Conservation (phyloP, 345 rosid species). For the Aurinia saxatilis region DNA sequence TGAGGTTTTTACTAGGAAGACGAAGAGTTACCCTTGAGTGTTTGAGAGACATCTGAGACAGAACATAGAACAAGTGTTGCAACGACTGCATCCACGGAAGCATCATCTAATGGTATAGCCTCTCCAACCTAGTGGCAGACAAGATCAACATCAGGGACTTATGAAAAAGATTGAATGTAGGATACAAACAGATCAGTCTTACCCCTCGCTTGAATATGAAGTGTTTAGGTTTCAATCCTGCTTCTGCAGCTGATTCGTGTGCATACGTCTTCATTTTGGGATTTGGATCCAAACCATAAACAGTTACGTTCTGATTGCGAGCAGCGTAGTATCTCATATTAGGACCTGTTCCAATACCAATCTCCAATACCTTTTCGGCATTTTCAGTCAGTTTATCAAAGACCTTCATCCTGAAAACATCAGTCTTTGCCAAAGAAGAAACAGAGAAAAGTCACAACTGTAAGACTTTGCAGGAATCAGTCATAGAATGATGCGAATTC, state of each 20-base stretch:
- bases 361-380: conserved; percentile 57
- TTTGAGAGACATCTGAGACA: conserved; percentile 50
- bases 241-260: conserved; percentile 45
- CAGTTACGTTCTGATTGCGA: conserved; percentile 32
- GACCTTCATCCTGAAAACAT: conserved; percentile 42
- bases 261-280: conserved; percentile 59
- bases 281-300: conserved; percentile 73
- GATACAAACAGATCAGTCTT: conserved; percentile 11
- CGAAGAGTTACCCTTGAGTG: conserved; percentile 51
- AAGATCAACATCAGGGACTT: background rate
- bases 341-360: conserved; percentile 77
- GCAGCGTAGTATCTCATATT: conserved; percentile 59
- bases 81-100: conserved; percentile 71
- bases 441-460: background rate
- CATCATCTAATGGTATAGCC: conserved; percentile 60
- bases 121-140: conserved; percentile 58
- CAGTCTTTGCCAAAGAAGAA: conserved; percentile 37
- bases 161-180: background rate
- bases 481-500: background rate
- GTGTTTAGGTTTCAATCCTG: conserved; percentile 45
- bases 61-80: conserved; percentile 83
- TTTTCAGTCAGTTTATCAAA: conserved; percentile 47
- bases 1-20: background rate
- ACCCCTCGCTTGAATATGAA: conserved; percentile 64
- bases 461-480: background rate